phyloP scores from a whole-genome alignment of 768 basidiomycete species.

The Pleurotus citrinopileatus region DNA sequence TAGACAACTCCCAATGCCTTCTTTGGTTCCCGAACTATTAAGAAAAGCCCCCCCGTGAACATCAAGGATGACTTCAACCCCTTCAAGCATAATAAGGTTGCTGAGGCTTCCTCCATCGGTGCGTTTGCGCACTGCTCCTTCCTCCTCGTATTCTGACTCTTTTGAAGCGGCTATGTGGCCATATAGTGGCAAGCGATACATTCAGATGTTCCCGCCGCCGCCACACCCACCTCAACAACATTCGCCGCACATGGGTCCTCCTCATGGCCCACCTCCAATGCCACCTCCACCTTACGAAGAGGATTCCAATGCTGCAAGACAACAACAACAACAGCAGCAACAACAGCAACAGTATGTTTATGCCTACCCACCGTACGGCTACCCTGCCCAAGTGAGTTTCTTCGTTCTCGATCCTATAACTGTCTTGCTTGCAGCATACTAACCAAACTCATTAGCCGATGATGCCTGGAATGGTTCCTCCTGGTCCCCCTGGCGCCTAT shows the following conservation, averaged over 20 bases:
- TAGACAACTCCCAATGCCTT: constrained; percentile 73
- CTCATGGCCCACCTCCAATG: constrained; percentile 58
- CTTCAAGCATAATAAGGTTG: constrained; percentile 84
- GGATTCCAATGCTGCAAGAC: constrained; percentile 60
- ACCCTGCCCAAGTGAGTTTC: constrained; percentile 66
- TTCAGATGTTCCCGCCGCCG: constrained; percentile 66
- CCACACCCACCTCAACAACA: constrained; percentile 63
- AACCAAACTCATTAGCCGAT: constrained; percentile 54
- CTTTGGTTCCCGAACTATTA: constrained; percentile 78
- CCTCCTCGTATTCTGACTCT: not conserved
- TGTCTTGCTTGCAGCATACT: constrained; percentile 5
- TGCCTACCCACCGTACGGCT: constrained; percentile 72
- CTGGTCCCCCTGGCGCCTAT: constrained; percentile 73
- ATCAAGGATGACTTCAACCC: constrained; percentile 98
- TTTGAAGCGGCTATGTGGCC: constrained; percentile 74
- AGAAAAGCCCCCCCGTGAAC: constrained; percentile 74
- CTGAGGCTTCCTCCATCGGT: constrained; percentile 74
- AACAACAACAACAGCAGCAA: constrained; percentile 27
- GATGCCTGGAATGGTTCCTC: constrained; percentile 84
- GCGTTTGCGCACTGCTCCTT: constrained; percentile 29
- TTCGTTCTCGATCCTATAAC: constrained; percentile 1
- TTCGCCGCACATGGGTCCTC: constrained; percentile 62
- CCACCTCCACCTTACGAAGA: constrained; percentile 81
- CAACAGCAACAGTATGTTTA: constrained; percentile 49
- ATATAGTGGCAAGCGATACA: constrained; percentile 86